Base-by-base conservation (phyloP, 1,284 basidiomycete genomes). In the Trichosporon sp. region DNA sequence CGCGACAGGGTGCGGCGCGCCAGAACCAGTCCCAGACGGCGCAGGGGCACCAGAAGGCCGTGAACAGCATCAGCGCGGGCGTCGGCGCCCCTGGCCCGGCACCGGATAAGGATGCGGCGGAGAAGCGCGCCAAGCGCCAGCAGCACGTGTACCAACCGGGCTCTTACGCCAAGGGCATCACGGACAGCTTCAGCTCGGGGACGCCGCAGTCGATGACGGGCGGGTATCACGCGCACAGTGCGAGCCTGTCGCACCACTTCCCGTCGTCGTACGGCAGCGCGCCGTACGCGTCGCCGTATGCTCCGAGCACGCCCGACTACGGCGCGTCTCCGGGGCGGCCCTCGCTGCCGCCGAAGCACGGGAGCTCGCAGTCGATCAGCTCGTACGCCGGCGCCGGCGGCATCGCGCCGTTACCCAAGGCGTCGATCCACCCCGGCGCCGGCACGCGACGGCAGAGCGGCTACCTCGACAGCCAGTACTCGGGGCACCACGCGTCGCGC, bases 401-500 rank as follows among this genome's bases (percentile, higher is more conserved):
- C 60, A 74, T 87, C 67, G 84, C 90, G 0, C 87, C 91, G 1
- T 91, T 90, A 21, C 91, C 92, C 1, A 89, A 89, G 77, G 92
- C 91, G 12, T 92, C 92, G 11, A 76, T 80, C 35, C 88, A 89
- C 44, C 89, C 90, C 3, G 81, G 82, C 23, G 83, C 86, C 1
- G 83, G 91, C 3, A 87, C 91, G 0, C 87, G 92, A 18, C 86
- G 91, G 73, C 87, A 91, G 65, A 91, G 88, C 75, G 91, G 93
- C 8, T 70, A 70, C 65, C 29, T 65, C 47, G 88, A 89, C 11
- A 89, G 89, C 75, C 88, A 92, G 0, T 85, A 91, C 63, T 87
- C 89, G 8, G 85, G 86, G 53, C 83, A 80, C 65, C 51, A 71
- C 12, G 72, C 72, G 8, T 31, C 72, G 21, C 67, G 76, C 5